Conservation (phyloP, 805 yeast genomes). For the Candida krabiensis region DNA sequence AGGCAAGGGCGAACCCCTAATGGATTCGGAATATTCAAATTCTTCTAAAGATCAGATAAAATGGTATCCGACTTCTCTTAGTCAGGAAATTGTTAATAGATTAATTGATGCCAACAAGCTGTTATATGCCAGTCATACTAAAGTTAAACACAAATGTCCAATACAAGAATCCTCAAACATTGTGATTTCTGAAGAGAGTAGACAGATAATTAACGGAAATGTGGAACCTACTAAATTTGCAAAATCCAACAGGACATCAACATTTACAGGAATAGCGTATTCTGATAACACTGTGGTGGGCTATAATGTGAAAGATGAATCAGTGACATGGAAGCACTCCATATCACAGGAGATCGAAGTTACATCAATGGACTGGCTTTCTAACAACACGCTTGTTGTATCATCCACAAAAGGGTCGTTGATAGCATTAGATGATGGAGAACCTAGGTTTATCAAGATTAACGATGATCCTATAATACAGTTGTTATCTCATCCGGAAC, state of each 20-base stretch:
- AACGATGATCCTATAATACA: slow-evolving; percentile 6
- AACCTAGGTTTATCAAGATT: slow-evolving; percentile 2
- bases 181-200: background rate
- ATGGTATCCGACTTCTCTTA: slow-evolving; percentile 2
- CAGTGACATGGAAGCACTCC: background rate
- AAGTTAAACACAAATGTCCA: slow-evolving; percentile 19
- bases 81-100: slow-evolving; percentile 4
- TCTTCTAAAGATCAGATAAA: slow-evolving; percentile 10
- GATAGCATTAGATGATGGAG: slow-evolving; percentile 1
- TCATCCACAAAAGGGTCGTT: slow-evolving; percentile 10
- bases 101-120: slow-evolving; percentile 18
- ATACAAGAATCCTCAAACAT: slow-evolving; percentile 6
- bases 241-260: slow-evolving; percentile 1
- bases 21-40: slow-evolving; percentile 20
- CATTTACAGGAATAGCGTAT: slow-evolving; percentile 8
- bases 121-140: slow-evolving; percentile 22
- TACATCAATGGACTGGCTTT: slow-evolving; percentile 12
- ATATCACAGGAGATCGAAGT: slow-evolving; percentile 8
- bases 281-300: slow-evolving; percentile 10
- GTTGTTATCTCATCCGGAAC: slow-evolving; percentile 12
- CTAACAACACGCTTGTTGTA: slow-evolving; percentile 5
- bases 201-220: slow-evolving; percentile 9
- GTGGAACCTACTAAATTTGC: slow-evolving; percentile 4
- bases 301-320: slow-evolving; percentile 1
- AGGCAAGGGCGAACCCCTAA: slow-evolving; percentile 25